Conservation (phyloP, 75 land plant species). For the Sequoiadendron giganteum region DNA sequence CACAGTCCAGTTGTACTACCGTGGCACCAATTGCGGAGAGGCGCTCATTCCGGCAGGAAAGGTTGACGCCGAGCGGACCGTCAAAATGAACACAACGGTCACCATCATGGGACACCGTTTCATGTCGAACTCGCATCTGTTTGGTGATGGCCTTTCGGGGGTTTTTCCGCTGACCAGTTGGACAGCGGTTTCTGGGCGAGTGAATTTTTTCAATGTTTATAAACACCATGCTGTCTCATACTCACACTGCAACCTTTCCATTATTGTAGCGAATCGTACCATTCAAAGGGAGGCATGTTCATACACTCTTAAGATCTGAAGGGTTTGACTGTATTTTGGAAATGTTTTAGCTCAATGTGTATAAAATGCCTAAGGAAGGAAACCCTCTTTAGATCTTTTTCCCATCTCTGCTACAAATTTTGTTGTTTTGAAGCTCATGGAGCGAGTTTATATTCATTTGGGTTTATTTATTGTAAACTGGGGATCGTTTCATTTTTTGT, state of each 20-base stretch:
- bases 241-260: conserved; percentile 40
- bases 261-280: conserved; percentile 24
- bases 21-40: conserved; percentile 31
- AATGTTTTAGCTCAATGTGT: too few relatives aligned
- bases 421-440: too few relatives aligned
- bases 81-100: conserved; percentile 1
- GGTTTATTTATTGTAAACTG: too few relatives aligned
- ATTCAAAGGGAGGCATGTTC: conserved; percentile 25
- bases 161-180: conserved; percentile 27
- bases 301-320: conserved; percentile 31
- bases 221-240: conserved; percentile 51
- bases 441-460: too few relatives aligned
- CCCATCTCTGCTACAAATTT: too few relatives aligned
- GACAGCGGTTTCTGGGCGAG: conserved; percentile 49
- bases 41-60: conserved; percentile 51
- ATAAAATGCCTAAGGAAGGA: too few relatives aligned
- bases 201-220: conserved; percentile 36
- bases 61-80: conserved; percentile 11
- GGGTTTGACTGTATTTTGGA: too few relatives aligned
- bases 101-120: conserved; percentile 42
- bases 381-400: too few relatives aligned
- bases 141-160: conserved; percentile 39
- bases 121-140: conserved; percentile 17
- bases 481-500: too few relatives aligned
- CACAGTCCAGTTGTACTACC: conserved; percentile 35